Percentiles rank a stretch among this genome's conserved stretches.
Evolutionary conservation across 371 early-diverging fungal genomes (phyloP).

Genomic region (Chytridium lagenaria): DNA sequence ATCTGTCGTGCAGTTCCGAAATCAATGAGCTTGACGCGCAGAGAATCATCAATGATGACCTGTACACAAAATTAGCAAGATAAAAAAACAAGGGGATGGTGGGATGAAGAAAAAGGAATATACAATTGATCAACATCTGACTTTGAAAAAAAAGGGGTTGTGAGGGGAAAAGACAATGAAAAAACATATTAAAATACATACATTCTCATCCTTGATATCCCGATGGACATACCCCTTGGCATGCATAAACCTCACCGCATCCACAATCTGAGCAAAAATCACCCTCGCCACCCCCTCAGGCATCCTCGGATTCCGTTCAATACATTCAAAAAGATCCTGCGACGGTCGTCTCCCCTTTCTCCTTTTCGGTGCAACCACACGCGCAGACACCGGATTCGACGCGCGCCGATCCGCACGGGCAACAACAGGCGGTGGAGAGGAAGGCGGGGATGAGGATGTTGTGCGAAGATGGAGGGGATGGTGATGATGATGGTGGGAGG

Average conservation of each 20-base stretch:
- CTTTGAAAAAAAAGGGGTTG: no score
- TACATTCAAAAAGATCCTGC: constrained; percentile 80
- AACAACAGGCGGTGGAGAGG: no score
- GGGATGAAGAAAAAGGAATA: no score
- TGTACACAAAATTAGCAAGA: no score
- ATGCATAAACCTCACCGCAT: constrained; percentile 72
- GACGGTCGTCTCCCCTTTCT: constrained; percentile 35
- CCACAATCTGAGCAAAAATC: constrained; percentile 76
- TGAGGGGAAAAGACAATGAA: no score
- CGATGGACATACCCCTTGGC: constrained; percentile 60
- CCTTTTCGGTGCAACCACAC: not conserved
- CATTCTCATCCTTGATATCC: constrained; percentile 75
- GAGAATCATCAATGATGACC: constrained; percentile 53
- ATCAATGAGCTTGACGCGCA: constrained; percentile 76
- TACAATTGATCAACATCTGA: no score
- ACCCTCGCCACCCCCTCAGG: constrained; percentile 52
- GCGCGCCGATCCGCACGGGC: no score
- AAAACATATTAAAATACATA: no score
- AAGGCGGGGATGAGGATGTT: no score
- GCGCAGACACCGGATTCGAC: no score
- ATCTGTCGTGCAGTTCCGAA: constrained; percentile 68
- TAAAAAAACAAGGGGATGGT: no score
- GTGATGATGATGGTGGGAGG: not conserved
- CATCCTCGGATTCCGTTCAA: constrained; percentile 57
- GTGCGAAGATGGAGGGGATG: no score